Conservation (phyloP, 2,329 filamentous ascomycete species). For the Ceratocystis diversiconidia region DNA sequence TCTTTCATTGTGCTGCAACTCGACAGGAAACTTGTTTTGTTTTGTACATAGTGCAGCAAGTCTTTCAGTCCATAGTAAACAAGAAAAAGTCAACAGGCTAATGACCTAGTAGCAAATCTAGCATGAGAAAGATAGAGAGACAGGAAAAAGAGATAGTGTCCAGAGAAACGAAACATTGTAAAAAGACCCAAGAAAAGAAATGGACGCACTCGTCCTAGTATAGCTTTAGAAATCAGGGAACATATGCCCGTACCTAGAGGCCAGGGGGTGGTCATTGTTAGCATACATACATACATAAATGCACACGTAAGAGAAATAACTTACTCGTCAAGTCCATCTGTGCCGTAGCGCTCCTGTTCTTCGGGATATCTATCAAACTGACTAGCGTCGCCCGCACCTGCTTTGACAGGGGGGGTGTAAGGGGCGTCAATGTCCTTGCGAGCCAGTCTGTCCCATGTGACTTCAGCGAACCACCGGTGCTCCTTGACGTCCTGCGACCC, state of each 20-base stretch:
- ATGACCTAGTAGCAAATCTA: background rate
- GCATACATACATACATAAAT: no score
- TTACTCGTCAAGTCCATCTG: slow-evolving; percentile 64
- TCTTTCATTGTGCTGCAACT: background rate
- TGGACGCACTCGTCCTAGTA: background rate
- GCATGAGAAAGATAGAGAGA: background rate
- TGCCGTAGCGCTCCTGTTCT: slow-evolving; percentile 84
- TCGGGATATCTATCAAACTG: slow-evolving; percentile 98
- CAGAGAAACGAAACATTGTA: background rate
- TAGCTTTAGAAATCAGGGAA: slow-evolving; percentile 56
- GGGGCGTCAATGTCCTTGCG: slow-evolving; percentile 97
- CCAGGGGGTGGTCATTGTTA: background rate
- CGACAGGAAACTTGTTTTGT: background rate
- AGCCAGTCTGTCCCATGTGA: slow-evolving; percentile 88
- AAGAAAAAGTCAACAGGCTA: background rate
- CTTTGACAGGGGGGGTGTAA: slow-evolving; percentile 90
- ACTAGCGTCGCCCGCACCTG: slow-evolving; percentile 85
- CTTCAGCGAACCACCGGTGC: slow-evolving; percentile 92
- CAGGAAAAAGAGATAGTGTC: background rate
- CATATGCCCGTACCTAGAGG: slow-evolving; percentile 52
- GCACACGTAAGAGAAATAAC: slow-evolving; percentile 29
- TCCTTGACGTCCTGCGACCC: slow-evolving; percentile 87
- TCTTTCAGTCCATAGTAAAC: background rate
- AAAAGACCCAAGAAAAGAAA: background rate
- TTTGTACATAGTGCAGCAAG: background rate